A percentile compares a stretch with the other conserved stretches of the same genome.
Evolutionary conservation across 2,329 filamentous ascomycete genomes (phyloP).

Genomic region (Parasarocladium wereldwijsianum): DNA sequence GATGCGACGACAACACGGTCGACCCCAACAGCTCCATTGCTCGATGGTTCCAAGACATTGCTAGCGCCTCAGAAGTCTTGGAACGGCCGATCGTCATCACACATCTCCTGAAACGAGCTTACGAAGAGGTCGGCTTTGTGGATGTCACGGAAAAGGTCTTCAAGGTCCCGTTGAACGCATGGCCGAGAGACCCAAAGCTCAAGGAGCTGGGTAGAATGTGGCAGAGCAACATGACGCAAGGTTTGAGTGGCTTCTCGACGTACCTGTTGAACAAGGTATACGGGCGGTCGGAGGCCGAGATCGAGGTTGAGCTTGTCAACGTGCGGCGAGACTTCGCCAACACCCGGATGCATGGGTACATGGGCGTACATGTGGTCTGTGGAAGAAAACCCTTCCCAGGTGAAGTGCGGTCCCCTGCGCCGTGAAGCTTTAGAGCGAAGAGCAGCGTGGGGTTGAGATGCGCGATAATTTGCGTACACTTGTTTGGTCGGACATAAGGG

Average conservation of each 20-base stretch:
- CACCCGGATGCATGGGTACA: constrained; percentile 30
- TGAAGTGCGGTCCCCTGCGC: constrained; percentile 10
- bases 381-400: constrained; percentile 31
- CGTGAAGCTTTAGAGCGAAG: not conserved
- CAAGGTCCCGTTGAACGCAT: constrained; percentile 30
- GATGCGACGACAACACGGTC: constrained; percentile 31
- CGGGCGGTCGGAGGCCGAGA: constrained; percentile 26
- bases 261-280: constrained; percentile 25
- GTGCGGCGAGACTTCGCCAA: constrained; percentile 32
- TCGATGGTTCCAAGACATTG: constrained; percentile 25
- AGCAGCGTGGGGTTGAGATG: too few relatives aligned
- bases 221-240: constrained; percentile 26
- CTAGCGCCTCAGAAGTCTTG: constrained; percentile 20
- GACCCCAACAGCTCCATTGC: constrained; percentile 20
- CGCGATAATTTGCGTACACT: too few relatives aligned
- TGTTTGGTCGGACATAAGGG: not conserved
- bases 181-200: constrained; percentile 30
- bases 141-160: constrained; percentile 36
- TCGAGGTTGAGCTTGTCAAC: constrained; percentile 34
- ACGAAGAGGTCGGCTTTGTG: constrained; percentile 36
- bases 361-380: constrained; percentile 33
- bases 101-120: constrained; percentile 19
- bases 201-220: constrained; percentile 29
- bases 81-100: constrained; percentile 22
- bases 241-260: constrained; percentile 29